Percentiles rank a stretch among this genome's conserved stretches.
Conservation (phyloP, 495 filamentous ascomycete genomes). For the Neurospora sp. region DNA sequence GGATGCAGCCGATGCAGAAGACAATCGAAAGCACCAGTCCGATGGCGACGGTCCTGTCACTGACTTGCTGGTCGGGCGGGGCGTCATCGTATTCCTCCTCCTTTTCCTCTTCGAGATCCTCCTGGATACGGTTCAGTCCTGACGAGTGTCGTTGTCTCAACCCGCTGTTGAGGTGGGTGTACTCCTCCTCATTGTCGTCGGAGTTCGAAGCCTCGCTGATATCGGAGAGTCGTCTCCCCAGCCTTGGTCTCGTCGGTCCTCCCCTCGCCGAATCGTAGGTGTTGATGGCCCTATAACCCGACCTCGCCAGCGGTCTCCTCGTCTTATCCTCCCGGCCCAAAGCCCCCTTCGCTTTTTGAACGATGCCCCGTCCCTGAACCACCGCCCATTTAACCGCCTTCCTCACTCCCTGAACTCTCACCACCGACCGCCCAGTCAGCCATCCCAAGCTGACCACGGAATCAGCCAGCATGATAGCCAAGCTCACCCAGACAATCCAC, state of each 20-base stretch:
- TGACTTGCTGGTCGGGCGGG: conserved; percentile 72
- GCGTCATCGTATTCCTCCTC: conserved; percentile 53
- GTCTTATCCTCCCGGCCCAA: background rate
- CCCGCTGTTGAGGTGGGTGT: conserved; percentile 42
- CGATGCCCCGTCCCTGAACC: background rate
- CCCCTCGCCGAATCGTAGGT: background rate
- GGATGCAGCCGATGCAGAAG: conserved; percentile 72
- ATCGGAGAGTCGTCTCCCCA: background rate
- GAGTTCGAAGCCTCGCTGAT: conserved; percentile 1
- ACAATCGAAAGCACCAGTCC: conserved; percentile 66
- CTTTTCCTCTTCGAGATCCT: conserved; percentile 6
- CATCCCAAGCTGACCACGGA: conserved; percentile 80
- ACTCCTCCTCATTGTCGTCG: background rate
- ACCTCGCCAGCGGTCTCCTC: background rate
- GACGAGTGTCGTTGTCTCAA: background rate
- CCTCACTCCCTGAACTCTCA: background rate
- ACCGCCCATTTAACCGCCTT: background rate
- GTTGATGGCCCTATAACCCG: conserved; percentile 5
- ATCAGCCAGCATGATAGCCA: conserved; percentile 96
- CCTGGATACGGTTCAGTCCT: background rate
- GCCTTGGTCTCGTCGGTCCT: background rate
- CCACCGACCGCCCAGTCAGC: conserved; percentile 47
- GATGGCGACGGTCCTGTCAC: conserved; percentile 57
- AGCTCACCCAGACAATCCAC: conserved; percentile 93
- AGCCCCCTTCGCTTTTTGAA: background rate